Conservation (phyloP, 805 yeast genomes). For the Komagataella kurtzmanii region DNA sequence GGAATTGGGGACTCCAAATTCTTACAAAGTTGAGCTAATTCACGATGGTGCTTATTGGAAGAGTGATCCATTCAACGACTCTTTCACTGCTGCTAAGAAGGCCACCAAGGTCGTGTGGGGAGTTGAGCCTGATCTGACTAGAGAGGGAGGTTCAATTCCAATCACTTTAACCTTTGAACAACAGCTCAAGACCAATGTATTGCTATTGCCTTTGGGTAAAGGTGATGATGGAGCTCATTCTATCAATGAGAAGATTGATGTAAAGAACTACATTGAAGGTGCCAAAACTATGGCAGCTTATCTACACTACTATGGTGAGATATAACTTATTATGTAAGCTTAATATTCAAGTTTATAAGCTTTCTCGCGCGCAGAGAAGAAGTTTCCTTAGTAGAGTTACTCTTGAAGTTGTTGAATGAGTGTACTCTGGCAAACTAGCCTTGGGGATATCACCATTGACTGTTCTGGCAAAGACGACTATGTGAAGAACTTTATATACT, state of each 20-base stretch:
- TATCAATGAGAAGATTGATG: constrained; percentile 86
- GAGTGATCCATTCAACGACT: constrained; percentile 82
- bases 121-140: constrained; percentile 88
- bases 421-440: neutral
- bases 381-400: neutral
- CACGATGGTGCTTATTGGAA: constrained; percentile 98
- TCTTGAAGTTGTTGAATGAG: neutral
- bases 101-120: constrained; percentile 95
- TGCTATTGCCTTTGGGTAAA: constrained; percentile 93
- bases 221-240: constrained; percentile 99
- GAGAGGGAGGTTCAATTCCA: constrained; percentile 99
- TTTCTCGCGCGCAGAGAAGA: neutral
- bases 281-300: constrained; percentile 88
- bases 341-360: neutral
- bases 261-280: constrained; percentile 85
- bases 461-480: constrained; percentile 13
- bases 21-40: constrained; percentile 54
- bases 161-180: constrained; percentile 90
- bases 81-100: constrained; percentile 85
- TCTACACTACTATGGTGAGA: constrained; percentile 60
- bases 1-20: constrained; percentile 66
- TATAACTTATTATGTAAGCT: neutral
- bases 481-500: constrained; percentile 31
- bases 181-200: constrained; percentile 70
- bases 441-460: neutral